Evolutionary conservation across 75 land plant genomes (phyloP).

Genomic region (Picea sitchensis): DNA sequence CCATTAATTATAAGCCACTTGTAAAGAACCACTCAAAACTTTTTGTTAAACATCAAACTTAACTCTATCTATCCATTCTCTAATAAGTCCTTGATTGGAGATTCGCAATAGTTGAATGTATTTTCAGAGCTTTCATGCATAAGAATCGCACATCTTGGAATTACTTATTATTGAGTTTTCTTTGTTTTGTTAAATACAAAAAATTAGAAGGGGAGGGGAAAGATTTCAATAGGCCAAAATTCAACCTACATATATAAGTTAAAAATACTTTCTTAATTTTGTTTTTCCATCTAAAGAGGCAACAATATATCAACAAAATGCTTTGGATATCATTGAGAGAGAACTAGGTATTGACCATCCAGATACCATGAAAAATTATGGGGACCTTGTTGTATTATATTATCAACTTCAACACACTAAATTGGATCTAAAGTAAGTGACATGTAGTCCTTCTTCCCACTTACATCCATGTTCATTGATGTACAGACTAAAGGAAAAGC

Average conservation of each 20-base stretch:
- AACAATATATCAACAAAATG: conserved; percentile 97
- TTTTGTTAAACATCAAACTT: background rate
- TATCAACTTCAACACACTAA: conserved; percentile 96
- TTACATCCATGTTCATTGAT: background rate
- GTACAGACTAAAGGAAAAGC: background rate
- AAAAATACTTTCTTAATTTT: background rate
- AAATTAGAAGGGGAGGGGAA: background rate
- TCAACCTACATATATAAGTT: background rate
- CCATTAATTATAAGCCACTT: background rate
- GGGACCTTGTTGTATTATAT: conserved; percentile 97
- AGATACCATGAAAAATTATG: conserved; percentile 99
- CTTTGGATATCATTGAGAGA: conserved; percentile 96
- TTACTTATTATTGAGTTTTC: background rate
- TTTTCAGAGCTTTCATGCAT: background rate
- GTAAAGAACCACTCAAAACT: background rate
- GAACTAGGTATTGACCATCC: conserved; percentile 99
- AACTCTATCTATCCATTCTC: background rate
- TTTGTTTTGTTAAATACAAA: background rate
- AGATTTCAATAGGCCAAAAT: too few species aligned
- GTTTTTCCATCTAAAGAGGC: conserved; percentile 43
- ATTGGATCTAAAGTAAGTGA: conserved; percentile 86
- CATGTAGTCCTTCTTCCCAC: background rate
- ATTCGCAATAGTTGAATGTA: background rate
- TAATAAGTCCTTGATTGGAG: background rate
- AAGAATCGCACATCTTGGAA: background rate